phyloP scores from a whole-genome alignment of 495 filamentous ascomycete genomes.

The Penicillium atrosanguineum region DNA sequence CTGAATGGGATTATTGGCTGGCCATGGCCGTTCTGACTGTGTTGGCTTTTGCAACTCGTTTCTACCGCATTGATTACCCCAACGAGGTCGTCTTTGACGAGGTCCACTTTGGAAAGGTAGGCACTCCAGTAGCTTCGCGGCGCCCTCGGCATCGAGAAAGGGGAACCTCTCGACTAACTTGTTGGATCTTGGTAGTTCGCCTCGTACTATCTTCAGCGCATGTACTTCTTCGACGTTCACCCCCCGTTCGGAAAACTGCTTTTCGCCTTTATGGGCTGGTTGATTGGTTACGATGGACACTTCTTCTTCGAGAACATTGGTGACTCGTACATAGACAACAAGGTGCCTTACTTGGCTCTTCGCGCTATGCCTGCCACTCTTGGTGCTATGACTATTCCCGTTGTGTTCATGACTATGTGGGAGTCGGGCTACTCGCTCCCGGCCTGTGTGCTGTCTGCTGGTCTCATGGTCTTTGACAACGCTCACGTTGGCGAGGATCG shows the following conservation, averaged over 20 bases:
- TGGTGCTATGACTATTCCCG: constrained; percentile 89
- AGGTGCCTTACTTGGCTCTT: constrained; percentile 94
- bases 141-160: constrained; percentile 3
- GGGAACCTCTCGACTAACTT: constrained; percentile 16
- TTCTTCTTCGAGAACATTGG: constrained; percentile 99
- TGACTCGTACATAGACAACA: constrained; percentile 95
- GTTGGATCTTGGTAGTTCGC: constrained; percentile 63
- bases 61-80: constrained; percentile 92
- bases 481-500: constrained; percentile 97
- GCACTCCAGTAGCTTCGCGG: constrained; percentile 13
- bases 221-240: constrained; percentile 99
- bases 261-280: constrained; percentile 89
- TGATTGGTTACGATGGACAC: constrained; percentile 90
- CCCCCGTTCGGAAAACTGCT: constrained; percentile 81
- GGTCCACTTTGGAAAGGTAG: constrained; percentile 98
- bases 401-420: constrained; percentile 98
- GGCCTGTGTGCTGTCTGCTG: constrained; percentile 81
- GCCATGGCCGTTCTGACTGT: constrained; percentile 73
- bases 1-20: constrained; percentile 84
- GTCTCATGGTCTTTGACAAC: constrained; percentile 93
- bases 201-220: constrained; percentile 94
- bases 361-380: constrained; percentile 89
- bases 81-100: constrained; percentile 98
- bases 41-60: constrained; percentile 85
- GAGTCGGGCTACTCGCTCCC: constrained; percentile 96